Percentiles rank a stretch among this genome's conserved stretches.
These are phyloP conservation scores for Magnusiomyces suaveolens DNA, from an alignment of 1,139 yeast genomes.

Conservation along the genomic window DNA sequence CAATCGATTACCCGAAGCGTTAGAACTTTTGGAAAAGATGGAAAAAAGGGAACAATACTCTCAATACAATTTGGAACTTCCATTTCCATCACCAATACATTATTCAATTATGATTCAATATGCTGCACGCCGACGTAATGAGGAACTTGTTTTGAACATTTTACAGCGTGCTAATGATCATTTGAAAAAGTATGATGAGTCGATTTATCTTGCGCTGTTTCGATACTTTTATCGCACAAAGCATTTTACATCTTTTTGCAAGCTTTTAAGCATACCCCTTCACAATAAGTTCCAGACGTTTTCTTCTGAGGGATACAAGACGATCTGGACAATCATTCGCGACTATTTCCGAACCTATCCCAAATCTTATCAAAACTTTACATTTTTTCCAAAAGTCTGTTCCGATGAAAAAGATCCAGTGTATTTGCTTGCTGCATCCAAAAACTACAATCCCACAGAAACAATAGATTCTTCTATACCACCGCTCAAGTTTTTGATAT, in stretches of 20 bases:
- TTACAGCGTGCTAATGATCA: slow-evolving; percentile 18
- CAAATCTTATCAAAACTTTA: neutral
- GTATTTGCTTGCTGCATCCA: neutral
- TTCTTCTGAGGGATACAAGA: slow-evolving; percentile 19
- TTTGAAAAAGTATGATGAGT: slow-evolving; percentile 15
- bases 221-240: slow-evolving; percentile 20
- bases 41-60: slow-evolving; percentile 11
- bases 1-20: slow-evolving; percentile 18
- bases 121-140: slow-evolving; percentile 20
- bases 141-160: slow-evolving; percentile 16
- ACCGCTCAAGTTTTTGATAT: neutral
- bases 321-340: slow-evolving; percentile 23
- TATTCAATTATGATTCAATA: slow-evolving; percentile 24
- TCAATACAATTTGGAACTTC: slow-evolving; percentile 10
- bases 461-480: neutral
- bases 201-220: slow-evolving; percentile 19
- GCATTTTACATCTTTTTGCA: slow-evolving; percentile 17
- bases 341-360: slow-evolving; percentile 18
- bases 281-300: slow-evolving; percentile 8
- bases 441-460: neutral
- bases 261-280: slow-evolving; percentile 13
- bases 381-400: neutral
- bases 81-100: slow-evolving; percentile 17
- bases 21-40: slow-evolving; percentile 18
- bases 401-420: neutral